Evolutionary conservation across 2,329 filamentous ascomycete genomes (phyloP).

Genomic region (Drechslerella coelobrocha): DNA sequence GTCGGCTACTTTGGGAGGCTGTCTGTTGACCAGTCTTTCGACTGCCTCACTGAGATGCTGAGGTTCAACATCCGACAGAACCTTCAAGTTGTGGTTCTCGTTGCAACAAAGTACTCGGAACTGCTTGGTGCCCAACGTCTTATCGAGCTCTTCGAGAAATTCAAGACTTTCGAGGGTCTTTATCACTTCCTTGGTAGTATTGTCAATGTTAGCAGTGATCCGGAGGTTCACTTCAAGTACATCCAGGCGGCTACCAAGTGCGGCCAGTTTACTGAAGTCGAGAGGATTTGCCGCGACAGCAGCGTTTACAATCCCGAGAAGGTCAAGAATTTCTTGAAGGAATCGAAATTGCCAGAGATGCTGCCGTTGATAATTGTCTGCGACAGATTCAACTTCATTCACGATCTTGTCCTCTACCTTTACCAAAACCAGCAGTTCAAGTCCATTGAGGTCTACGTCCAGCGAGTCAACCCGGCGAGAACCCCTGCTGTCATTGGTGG

Average conservation of each 20-base stretch:
- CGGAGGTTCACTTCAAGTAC: slow-evolving; percentile 98
- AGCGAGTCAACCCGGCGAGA: slow-evolving; percentile 89
- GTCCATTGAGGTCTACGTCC: slow-evolving; percentile 97
- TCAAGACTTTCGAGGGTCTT: slow-evolving; percentile 93
- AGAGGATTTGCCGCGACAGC: slow-evolving; percentile 95
- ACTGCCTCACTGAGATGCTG: slow-evolving; percentile 95
- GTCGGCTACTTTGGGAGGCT: slow-evolving; percentile 91
- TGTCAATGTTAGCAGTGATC: slow-evolving; percentile 93
- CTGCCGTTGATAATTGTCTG: slow-evolving; percentile 97
- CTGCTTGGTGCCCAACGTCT: slow-evolving; percentile 84
- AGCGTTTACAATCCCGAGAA: slow-evolving; percentile 89
- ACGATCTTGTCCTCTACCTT: slow-evolving; percentile 92
- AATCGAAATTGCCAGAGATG: slow-evolving; percentile 89
- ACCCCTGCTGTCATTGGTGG: slow-evolving; percentile 93
- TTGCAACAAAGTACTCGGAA: slow-evolving; percentile 97
- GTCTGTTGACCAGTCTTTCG: slow-evolving; percentile 91
- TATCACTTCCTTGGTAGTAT: slow-evolving; percentile 99
- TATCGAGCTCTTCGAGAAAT: slow-evolving; percentile 95
- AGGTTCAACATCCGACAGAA: slow-evolving; percentile 97
- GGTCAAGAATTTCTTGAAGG: slow-evolving; percentile 99
- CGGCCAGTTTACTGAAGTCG: slow-evolving; percentile 91
- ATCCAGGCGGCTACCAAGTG: slow-evolving; percentile 95
- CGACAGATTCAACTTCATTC: slow-evolving; percentile 98
- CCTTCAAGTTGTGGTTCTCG: slow-evolving; percentile 88
- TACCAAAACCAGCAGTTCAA: slow-evolving; percentile 99